These are phyloP conservation scores for Monilinia vaccinii-corymbosi DNA, from an alignment of 2,329 filamentous ascomycete genomes.

Conservation along the genomic window DNA sequence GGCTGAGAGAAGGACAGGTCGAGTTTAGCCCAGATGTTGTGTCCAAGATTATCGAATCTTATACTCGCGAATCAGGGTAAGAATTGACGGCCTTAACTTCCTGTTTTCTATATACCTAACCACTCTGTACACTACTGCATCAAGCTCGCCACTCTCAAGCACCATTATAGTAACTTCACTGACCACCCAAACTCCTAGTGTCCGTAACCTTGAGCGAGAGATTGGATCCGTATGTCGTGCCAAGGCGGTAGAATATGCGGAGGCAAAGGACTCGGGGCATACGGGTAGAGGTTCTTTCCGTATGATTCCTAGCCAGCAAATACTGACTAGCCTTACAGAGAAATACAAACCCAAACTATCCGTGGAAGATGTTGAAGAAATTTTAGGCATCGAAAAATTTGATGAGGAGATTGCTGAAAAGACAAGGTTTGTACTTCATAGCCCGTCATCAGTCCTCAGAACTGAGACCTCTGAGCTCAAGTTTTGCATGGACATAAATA, in stretches of 20 bases:
- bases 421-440: conserved; percentile 34
- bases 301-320: neutral
- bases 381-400: conserved; percentile 86
- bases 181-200: conserved; percentile 41
- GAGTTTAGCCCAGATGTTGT: conserved; percentile 73
- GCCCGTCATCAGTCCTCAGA: neutral
- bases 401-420: conserved; percentile 94
- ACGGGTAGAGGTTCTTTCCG: conserved; percentile 23
- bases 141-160: neutral
- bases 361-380: conserved; percentile 75
- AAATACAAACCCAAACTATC: conserved; percentile 67
- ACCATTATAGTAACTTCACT: conserved; percentile 1
- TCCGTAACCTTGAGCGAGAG: conserved; percentile 92
- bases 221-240: conserved; percentile 89
- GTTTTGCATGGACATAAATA: conserved; percentile 1
- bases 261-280: conserved; percentile 66
- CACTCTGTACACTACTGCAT: neutral
- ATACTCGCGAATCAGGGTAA: conserved; percentile 72
- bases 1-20: conserved; percentile 67
- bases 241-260: conserved; percentile 91
- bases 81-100: neutral
- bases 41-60: conserved; percentile 90
- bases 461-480: conserved; percentile 13
- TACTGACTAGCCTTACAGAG: conserved; percentile 30
- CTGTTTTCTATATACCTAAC: neutral